Evolutionary conservation across 148 eudicot species (phyloP), one percentile per base, ranked within the genome.

Genomic region (Persicaria maculosa): DNA sequence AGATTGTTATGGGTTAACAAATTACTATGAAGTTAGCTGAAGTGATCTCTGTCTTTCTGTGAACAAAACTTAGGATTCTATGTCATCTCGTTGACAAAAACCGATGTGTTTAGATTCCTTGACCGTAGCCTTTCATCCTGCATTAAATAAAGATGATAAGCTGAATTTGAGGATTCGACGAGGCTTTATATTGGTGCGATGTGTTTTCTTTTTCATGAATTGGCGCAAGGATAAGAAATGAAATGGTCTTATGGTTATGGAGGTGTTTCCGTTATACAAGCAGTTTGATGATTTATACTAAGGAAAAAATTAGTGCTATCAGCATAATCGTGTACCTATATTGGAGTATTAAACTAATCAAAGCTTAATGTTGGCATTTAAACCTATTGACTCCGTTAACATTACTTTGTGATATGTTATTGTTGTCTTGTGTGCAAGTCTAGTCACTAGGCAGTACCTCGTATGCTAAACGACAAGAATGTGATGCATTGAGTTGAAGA

Each of bases 391-490:
- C 25, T 64, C 46, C 0, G 46, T 2, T 64, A 64, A n/a, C 46
- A 12, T 15, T 17, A 64, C n/a, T 11, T 12, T 64, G 68, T 64
- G 68, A 6, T 36, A 0, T 11, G 1, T 64, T 44, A 64, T 64
- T 64, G n/a, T 17, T 46, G 2, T 36, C 69, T 36, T 64, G 69
- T 64, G 69, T 40, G 69, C 69, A 57, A 57, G 11, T 57, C n/a
- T n/a, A n/a, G n/a, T n/a, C n/a, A n/a, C 69, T 64, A 36, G 69
- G 45, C 8, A 64, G 7, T 17, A 17, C 9, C 9, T 4, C 19
- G 19, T 43, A 64, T 36, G 69, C 69, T 36, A 64, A n/a, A 12
- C 36, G 69, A 12, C 62, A 57, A 40, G 7, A 6, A 36, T 36
- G 7, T 64, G 46, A 40, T 40, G 44, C 31, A 25, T 25, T 25